Base-by-base conservation (phyloP, 1,284 basidiomycete genomes). In the Tilletia indica region DNA sequence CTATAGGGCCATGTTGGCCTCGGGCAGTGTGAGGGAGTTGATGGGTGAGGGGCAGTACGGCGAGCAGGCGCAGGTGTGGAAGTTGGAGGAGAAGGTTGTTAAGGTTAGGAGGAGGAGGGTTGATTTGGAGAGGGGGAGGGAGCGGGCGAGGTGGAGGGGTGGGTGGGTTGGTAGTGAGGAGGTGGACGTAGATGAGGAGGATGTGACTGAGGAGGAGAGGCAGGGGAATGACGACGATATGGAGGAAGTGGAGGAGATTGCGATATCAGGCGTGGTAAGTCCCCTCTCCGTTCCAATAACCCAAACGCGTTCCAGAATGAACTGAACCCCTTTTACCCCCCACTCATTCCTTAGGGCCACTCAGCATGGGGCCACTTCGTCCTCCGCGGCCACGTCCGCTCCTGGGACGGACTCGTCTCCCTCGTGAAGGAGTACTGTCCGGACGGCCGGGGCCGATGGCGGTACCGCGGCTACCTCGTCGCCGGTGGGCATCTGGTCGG, bases 31-130 rank as follows among this genome's bases (percentile, higher is more conserved):
- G 82, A 72, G 83, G 19, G 85, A 86, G 25, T 77, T 87, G 36
- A 87, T 87, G 75, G 42, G 42, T 14, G 85, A 86, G 64, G 87
- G 87, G 0, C 85, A 86, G 12, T 87, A 86, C 73, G 87, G 87
- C 3, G 86, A 87, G 75, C 87, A 89, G 74, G 86, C 87, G 14
- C 87, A 88, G 76, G 87, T 88, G 16, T 88, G 87, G 87, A 86
- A 86, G 68, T 76, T 88, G 48, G 82, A 80, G 49, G 88, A 88
- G 75, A 86, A 84, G 42, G 83, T 86, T 51, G 86, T 88, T 2
- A 75, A 73, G 69, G 71, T 81, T 2, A n/a, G 58, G 58, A 25
- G 36, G 58, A 36, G 14, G n/a, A 63, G 25, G 58, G 58, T 19
- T 19, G 51, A 54, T 11, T 25, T 54, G 51, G 51, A 54, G 19